A percentile compares a stretch with the other conserved stretches of the same genome.
Conservation (phyloP, 805 yeast genomes). For the Candida tallmaniae region DNA sequence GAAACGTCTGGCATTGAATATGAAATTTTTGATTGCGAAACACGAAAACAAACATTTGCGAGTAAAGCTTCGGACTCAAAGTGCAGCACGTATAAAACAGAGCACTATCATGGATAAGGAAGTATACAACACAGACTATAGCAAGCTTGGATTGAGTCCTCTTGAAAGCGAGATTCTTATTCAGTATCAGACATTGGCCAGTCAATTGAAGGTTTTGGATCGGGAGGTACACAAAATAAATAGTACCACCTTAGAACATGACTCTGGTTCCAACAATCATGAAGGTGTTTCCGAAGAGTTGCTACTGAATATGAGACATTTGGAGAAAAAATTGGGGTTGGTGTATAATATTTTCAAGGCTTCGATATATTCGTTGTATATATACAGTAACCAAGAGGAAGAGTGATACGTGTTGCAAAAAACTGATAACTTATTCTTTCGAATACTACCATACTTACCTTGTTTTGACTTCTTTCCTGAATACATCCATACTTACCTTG, state of each 20-base stretch:
- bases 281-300: conserved; percentile 21
- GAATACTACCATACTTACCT: too few species aligned
- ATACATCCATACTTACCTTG: too few species aligned
- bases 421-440: too few species aligned
- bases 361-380: conserved; percentile 61
- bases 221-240: conserved; percentile 21
- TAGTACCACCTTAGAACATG: neutral
- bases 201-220: conserved; percentile 27
- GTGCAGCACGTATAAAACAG: too few species aligned
- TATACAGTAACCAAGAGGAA: conserved; percentile 39
- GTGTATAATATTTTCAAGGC: conserved; percentile 66
- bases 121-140: conserved; percentile 15
- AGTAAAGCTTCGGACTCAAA: neutral
- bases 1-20: conserved; percentile 16
- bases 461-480: too few species aligned
- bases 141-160: conserved; percentile 17
- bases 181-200: conserved; percentile 36
- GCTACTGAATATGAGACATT: conserved; percentile 48
- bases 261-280: neutral
- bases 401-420: neutral
- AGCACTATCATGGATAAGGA: conserved; percentile 12
- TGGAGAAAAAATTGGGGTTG: conserved; percentile 60
- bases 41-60: neutral
- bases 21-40: neutral
- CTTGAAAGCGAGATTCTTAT: conserved; percentile 31